Percentiles rank a stretch among this genome's conserved stretches.
These are phyloP conservation scores for Cutaneotrichosporon cutaneum DNA, from an alignment of 1,284 basidiomycete species.

Conservation along the genomic window DNA sequence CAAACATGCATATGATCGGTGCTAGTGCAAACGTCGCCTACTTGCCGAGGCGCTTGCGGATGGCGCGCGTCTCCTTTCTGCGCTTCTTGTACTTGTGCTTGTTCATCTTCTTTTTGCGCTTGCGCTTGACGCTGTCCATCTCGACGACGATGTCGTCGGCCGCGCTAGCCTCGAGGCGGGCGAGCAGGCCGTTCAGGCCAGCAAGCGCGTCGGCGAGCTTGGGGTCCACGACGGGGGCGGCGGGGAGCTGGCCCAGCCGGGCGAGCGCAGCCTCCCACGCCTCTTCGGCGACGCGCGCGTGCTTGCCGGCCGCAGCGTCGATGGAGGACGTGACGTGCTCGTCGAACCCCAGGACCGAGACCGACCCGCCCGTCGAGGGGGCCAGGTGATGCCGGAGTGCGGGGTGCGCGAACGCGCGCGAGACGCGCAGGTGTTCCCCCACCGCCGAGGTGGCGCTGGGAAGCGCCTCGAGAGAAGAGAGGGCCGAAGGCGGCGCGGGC, in stretches of 20 bases:
- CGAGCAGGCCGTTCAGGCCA: constrained; percentile 23
- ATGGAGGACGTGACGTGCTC: constrained; percentile 12
- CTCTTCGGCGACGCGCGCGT: constrained; percentile 12
- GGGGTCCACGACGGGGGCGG: not conserved
- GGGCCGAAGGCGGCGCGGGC: constrained; percentile 7
- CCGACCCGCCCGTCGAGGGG: not conserved
- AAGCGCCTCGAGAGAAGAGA: constrained; percentile 14
- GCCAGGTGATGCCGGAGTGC: constrained; percentile 22
- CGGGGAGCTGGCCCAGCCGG: constrained; percentile 9
- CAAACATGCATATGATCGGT: constrained; percentile 11
- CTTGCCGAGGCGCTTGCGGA: constrained; percentile 35
- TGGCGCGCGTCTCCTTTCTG: constrained; percentile 57
- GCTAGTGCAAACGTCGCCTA: constrained; percentile 15
- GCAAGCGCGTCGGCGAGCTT: constrained; percentile 22
- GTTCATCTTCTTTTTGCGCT: constrained; percentile 48
- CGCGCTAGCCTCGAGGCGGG: constrained; percentile 16
- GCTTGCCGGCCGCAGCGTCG: constrained; percentile 11
- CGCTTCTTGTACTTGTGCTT: constrained; percentile 62
- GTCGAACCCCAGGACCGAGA: constrained; percentile 20
- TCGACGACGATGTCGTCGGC: constrained; percentile 11
- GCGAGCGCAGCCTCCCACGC: constrained; percentile 17
- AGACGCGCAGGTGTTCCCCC: constrained; percentile 22
- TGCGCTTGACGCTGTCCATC: constrained; percentile 44
- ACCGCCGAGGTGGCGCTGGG: constrained; percentile 9
- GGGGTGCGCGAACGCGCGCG: constrained; percentile 23